These are phyloP conservation scores for Russula foetens DNA, from an alignment of 768 basidiomycete species.

Conservation along the genomic window DNA sequence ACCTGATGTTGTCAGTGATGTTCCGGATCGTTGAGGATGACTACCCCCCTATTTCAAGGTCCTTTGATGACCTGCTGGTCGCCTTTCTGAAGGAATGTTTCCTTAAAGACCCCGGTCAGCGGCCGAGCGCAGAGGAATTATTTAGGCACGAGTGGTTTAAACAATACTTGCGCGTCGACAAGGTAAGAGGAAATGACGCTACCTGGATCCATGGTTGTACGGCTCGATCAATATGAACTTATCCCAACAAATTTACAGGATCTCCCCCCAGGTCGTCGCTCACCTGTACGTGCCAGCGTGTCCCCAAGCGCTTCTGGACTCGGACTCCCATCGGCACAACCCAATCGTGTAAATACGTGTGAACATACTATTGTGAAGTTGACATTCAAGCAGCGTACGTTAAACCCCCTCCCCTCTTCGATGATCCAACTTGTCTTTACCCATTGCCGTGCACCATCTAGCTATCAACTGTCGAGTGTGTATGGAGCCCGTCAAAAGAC, in stretches of 20 bases:
- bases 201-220: too few relatives aligned
- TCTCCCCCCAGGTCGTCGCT: too few relatives aligned
- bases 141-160: slow-evolving; percentile 92
- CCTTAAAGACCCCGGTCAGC: slow-evolving; percentile 71
- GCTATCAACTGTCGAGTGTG: slow-evolving; percentile 88
- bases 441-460: slow-evolving; percentile 27
- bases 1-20: slow-evolving; percentile 79
- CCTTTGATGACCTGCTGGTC: slow-evolving; percentile 62
- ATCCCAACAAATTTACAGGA: too few relatives aligned
- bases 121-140: slow-evolving; percentile 76
- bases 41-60: slow-evolving; percentile 78
- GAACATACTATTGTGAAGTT: slow-evolving; percentile 88
- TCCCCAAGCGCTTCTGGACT: too few relatives aligned
- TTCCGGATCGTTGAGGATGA: slow-evolving; percentile 95
- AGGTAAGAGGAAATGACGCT: slow-evolving; percentile 49
- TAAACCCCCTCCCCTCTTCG: background rate
- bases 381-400: slow-evolving; percentile 83
- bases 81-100: slow-evolving; percentile 88
- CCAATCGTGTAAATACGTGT: too few relatives aligned
- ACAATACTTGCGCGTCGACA: slow-evolving; percentile 66
- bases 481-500: slow-evolving; percentile 69
- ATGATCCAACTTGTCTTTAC: background rate
- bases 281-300: too few relatives aligned
- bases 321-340: too few relatives aligned
- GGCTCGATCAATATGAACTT: too few relatives aligned